Conservation (phyloP, 441 rosid genomes). For the Theobroma grandiflorum region DNA sequence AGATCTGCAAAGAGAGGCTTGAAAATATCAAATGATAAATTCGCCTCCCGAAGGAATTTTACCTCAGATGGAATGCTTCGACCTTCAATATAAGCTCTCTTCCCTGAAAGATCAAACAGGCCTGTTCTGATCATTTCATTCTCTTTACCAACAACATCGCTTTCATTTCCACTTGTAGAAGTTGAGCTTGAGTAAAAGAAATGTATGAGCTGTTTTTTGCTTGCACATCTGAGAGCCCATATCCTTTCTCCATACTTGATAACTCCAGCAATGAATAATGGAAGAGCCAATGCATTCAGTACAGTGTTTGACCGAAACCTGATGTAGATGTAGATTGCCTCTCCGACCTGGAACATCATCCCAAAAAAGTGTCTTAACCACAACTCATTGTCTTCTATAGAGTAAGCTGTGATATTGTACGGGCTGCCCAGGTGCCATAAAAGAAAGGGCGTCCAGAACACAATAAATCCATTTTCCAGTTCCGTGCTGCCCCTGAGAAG, state of each 20-base stretch:
- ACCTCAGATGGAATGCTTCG: background rate
- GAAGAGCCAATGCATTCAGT: background rate
- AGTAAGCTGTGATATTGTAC: conserved; percentile 60
- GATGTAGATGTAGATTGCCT: conserved; percentile 1
- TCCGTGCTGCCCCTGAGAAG: background rate
- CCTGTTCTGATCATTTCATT: background rate
- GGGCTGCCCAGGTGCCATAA: conserved; percentile 72
- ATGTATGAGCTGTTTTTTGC: conserved; percentile 32
- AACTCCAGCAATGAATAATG: conserved; percentile 37
- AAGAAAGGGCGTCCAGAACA: conserved; percentile 70
- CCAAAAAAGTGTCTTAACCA: conserved; percentile 51
- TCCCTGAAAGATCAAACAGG: background rate
- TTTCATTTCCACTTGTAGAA: background rate
- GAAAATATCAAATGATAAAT: background rate
- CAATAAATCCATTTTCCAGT: conserved; percentile 39
- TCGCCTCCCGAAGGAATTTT: background rate
- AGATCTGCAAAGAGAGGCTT: background rate
- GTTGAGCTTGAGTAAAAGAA: conserved; percentile 3
- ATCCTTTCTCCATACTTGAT: conserved; percentile 44
- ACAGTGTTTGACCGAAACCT: conserved; percentile 17
- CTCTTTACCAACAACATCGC: background rate
- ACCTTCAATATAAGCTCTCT: too few species aligned
- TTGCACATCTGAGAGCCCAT: conserved; percentile 39
- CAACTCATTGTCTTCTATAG: conserved; percentile 59
- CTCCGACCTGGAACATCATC: background rate